Base-by-base conservation (phyloP, 2,329 filamentous ascomycete species). In the Fusarium odoratissimum region DNA sequence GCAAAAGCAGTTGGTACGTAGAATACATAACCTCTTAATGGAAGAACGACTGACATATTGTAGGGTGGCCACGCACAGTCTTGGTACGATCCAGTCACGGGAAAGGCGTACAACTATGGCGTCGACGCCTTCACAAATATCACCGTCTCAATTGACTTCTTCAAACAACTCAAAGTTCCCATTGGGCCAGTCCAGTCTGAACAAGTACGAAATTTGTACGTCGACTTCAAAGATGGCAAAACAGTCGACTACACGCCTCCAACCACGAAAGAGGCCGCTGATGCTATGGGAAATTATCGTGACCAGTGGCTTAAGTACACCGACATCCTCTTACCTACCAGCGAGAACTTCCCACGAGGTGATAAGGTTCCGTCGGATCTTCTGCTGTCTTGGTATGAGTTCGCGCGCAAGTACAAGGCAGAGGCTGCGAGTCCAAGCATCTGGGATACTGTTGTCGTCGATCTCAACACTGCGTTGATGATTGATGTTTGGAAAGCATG, bases 11-110 rank as follows among this genome's bases (percentile, higher is more conserved):
- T 25, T 52, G 48, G 48, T 51, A 16, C 6, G 2, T 51, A 25
- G 6, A 12, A 0, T 13, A 3, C 7, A 9, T 3, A 3, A 19
- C 1, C 10, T 5, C 2, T 9, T 13, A 0, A 23, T 7, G 11
- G 8, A 8, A 23, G 10, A 9, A 1, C 2, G 6, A 23, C n/a
- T 52, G 13, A 52, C 3, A 28, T 3, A 11, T 12, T 0, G 12
- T 1, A 52, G 48, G 48, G 48, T 4, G 48, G 48, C 9, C 48
- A 52, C 6, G n/a, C 48, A 4, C 17, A 52, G 9, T 5, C 48
- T 1, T 52, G 48, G 48, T 52, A 28, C 2, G 48, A 52, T 37
- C 23, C 48, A 21, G 17, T 37, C 2, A 37, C 48, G 8, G 31
- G 48, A 28, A 37, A 37, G 13, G 31, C 48, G 1, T 52, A 52